phyloP scores from a whole-genome alignment of 1,284 basidiomycete genomes.

The Fomitopsis pinicola region DNA sequence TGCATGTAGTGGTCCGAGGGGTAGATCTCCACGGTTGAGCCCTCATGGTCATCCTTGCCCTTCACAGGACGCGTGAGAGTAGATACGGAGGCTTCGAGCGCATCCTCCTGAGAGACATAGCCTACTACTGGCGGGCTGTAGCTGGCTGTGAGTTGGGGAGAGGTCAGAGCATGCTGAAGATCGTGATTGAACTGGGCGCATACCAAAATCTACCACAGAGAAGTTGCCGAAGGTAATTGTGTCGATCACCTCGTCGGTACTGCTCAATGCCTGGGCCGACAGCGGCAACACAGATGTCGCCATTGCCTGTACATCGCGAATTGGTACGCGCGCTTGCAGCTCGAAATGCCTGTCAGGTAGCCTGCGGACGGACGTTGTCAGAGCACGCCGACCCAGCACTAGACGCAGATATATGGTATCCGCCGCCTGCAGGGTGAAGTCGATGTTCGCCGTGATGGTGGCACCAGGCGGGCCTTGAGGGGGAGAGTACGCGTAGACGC shows the following conservation, averaged over 20 bases:
- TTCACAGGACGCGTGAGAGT: background rate
- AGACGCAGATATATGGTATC: conserved; percentile 59
- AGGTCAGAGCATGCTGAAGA: background rate
- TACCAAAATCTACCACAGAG: conserved; percentile 54
- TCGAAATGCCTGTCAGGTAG: conserved; percentile 46
- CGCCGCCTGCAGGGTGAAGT: conserved; percentile 46
- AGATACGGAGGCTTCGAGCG: background rate
- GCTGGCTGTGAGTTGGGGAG: background rate
- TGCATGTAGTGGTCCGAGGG: conserved; percentile 4
- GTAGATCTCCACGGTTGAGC: conserved; percentile 14
- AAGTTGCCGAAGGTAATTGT: conserved; percentile 68
- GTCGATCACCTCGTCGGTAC: conserved; percentile 49
- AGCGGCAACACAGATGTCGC: conserved; percentile 40
- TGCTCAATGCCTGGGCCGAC: conserved; percentile 58
- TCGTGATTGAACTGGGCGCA: conserved; percentile 14
- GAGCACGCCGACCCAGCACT: conserved; percentile 56
- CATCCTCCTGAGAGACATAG: background rate
- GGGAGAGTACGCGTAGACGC: conserved; percentile 56
- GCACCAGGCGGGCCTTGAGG: conserved; percentile 55
- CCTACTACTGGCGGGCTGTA: background rate
- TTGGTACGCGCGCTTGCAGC: conserved; percentile 52
- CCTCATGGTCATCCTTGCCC: conserved; percentile 6
- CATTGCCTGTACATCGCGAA: conserved; percentile 29
- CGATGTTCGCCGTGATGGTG: conserved; percentile 55
- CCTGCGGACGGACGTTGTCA: conserved; percentile 50